These are phyloP conservation scores for Lentinula aciculospora DNA, from an alignment of 768 basidiomycete genomes.

Conservation along the genomic window DNA sequence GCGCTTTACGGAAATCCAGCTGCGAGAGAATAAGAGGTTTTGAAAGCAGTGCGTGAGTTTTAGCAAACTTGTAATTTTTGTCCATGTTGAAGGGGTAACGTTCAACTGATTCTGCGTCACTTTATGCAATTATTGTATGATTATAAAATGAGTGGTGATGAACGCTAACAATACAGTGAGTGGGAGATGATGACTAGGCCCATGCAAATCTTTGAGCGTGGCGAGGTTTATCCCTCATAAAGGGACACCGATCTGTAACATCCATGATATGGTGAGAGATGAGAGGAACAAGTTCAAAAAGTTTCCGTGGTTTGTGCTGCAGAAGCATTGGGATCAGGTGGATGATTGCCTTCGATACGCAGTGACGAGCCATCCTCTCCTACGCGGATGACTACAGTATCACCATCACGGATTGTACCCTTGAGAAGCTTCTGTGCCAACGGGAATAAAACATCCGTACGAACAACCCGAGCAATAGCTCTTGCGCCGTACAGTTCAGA, in stretches of 20 bases:
- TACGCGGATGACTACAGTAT: constrained; percentile 55
- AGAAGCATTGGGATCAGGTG: constrained; percentile 29
- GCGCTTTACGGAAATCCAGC: too few relatives aligned
- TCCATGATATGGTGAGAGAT: too few relatives aligned
- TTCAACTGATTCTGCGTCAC: too few relatives aligned
- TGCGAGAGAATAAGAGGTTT: too few relatives aligned
- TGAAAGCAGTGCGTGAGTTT: too few relatives aligned
- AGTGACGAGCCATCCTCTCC: constrained; percentile 33
- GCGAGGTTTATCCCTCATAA: too few relatives aligned
- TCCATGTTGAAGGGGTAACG: too few relatives aligned
- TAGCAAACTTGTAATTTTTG: too few relatives aligned
- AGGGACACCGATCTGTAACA: too few relatives aligned
- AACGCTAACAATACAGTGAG: neutral
- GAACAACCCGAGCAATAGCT: constrained; percentile 81
- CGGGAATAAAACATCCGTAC: constrained; percentile 77
- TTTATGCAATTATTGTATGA: too few relatives aligned
- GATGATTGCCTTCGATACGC: constrained; percentile 60
- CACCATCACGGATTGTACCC: constrained; percentile 72
- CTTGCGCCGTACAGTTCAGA: constrained; percentile 85
- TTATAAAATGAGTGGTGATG: neutral
- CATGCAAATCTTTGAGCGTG: too few relatives aligned
- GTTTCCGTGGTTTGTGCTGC: neutral
- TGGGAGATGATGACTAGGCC: too few relatives aligned
- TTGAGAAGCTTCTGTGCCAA: constrained; percentile 75
- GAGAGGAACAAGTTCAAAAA: neutral